Evolutionary conservation across 2,329 filamentous ascomycete species (phyloP).

Genomic region (Beauveria scarabaeidicola): DNA sequence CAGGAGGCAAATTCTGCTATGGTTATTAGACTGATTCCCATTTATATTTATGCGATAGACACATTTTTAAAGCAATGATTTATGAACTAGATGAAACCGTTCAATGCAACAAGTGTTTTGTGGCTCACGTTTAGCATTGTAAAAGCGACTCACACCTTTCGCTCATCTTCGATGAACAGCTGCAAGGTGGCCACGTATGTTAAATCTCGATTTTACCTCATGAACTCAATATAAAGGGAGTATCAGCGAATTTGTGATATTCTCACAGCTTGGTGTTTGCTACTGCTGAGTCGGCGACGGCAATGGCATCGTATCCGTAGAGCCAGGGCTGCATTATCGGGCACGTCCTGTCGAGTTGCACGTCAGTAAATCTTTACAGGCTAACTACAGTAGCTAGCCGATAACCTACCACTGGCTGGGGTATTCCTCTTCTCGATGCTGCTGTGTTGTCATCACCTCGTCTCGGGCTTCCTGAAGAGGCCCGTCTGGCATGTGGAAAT

Average conservation of each 20-base stretch:
- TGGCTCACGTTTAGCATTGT: no score
- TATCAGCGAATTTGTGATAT: not conserved
- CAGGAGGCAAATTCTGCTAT: no score
- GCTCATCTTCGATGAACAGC: no score
- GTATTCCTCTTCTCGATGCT: not conserved
- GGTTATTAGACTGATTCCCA: no score
- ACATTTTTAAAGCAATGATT: no score
- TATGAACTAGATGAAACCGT: no score
- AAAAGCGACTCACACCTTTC: no score
- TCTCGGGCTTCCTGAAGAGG: not conserved
- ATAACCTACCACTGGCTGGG: not conserved
- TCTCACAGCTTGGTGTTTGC: not conserved
- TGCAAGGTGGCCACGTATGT: no score
- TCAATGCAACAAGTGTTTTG: no score
- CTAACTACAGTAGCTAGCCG: not conserved
- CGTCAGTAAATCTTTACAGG: not conserved
- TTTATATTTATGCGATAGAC: no score
- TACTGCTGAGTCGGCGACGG: not conserved
- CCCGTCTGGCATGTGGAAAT: not conserved
- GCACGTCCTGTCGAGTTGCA: constrained; percentile 45
- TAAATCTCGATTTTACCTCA: not conserved
- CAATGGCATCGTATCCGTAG: constrained; percentile 51
- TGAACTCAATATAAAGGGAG: not conserved
- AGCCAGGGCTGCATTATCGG: constrained; percentile 55
- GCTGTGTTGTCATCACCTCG: not conserved